Evolutionary conservation across 139 green algal species (phyloP).

Genomic region (Chlamydomonas incerta): DNA sequence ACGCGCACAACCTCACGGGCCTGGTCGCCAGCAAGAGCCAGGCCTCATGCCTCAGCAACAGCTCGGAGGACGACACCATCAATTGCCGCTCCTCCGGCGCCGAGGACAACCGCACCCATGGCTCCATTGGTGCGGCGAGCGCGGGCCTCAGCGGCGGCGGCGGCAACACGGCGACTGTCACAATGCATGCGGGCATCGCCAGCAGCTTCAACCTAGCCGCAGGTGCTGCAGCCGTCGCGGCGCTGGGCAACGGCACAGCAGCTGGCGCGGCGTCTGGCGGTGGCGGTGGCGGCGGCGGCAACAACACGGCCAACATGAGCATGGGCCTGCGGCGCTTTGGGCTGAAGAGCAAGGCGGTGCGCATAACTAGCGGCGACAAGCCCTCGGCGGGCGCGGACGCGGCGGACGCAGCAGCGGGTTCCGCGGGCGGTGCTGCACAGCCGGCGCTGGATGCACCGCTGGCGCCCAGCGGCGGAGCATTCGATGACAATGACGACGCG

Average conservation of each 20-base stretch:
- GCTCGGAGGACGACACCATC: constrained; percentile 46
- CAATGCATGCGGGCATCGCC: background rate
- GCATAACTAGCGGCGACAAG: constrained; percentile 22
- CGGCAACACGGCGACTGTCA: constrained; percentile 23
- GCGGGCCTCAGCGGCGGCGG: background rate
- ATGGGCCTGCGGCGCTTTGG: constrained; percentile 52
- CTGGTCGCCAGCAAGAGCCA: constrained; percentile 21
- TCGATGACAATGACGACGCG: constrained; percentile 1
- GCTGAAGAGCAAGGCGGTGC: constrained; percentile 56
- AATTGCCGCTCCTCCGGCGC: constrained; percentile 14
- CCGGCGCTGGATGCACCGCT: background rate
- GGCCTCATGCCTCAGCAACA: constrained; percentile 17
- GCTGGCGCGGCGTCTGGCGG: background rate
- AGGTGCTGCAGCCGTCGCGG: constrained; percentile 27
- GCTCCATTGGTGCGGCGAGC: background rate
- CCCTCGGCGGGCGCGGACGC: background rate
- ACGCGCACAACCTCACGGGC: background rate
- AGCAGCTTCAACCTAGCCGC: constrained; percentile 37
- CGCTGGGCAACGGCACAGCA: background rate
- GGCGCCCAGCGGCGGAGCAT: background rate
- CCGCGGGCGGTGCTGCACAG: background rate
- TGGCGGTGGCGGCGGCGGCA: background rate
- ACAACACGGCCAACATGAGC: constrained; percentile 43
- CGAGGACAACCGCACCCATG: constrained; percentile 12
- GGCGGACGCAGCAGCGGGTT: background rate